Evolutionary conservation across 768 basidiomycete species (phyloP).

Genomic region (Tephrocybe sp.): DNA sequence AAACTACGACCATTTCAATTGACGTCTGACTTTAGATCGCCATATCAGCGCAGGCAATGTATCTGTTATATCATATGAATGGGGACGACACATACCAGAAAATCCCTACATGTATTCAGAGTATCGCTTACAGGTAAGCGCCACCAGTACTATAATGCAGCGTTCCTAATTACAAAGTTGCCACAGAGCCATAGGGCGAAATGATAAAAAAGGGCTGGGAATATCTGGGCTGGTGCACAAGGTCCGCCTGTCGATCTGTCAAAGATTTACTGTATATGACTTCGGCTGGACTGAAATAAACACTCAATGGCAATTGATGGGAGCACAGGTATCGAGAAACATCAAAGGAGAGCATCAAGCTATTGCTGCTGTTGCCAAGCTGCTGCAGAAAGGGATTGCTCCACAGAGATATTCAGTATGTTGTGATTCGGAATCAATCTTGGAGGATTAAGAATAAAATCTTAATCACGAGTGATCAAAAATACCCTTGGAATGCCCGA

Average conservation of each 20-base stretch:
- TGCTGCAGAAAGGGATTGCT: no score
- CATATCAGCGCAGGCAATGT: neutral
- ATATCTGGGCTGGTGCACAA: neutral
- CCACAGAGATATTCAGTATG: no score
- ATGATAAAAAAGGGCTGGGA: neutral
- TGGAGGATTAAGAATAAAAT: no score
- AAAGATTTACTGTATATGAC: conserved; percentile 1
- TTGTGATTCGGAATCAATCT: no score
- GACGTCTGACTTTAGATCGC: conserved; percentile 1
- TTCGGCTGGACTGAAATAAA: neutral
- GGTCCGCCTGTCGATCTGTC: conserved; percentile 15
- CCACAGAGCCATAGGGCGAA: neutral
- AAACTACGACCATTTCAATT: neutral
- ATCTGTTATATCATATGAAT: neutral
- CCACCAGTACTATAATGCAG: neutral
- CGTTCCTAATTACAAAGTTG: neutral
- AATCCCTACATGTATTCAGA: neutral
- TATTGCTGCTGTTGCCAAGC: no score
- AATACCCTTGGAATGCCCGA: neutral
- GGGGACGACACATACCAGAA: neutral
- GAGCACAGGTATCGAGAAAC: no score
- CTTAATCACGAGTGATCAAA: no score
- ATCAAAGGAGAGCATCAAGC: no score
- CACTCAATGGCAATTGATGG: no score
- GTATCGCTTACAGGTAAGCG: neutral